These are phyloP conservation scores for Leccinum solheimii DNA, from an alignment of 1,284 basidiomycete genomes.

Conservation along the genomic window DNA sequence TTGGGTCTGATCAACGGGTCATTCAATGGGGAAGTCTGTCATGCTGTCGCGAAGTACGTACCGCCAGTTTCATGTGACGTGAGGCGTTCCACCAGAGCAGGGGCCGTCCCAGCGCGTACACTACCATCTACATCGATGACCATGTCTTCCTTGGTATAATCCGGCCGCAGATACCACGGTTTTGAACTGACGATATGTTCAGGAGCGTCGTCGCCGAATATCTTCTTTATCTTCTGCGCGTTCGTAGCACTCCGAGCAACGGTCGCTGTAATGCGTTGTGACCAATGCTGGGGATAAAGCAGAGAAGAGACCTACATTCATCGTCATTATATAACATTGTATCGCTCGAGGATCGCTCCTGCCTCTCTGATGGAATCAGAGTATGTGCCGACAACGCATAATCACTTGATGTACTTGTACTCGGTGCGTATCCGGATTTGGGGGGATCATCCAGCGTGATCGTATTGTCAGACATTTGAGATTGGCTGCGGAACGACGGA, in stretches of 20 bases:
- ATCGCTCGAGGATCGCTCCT: slow-evolving; percentile 28
- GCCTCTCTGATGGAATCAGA: slow-evolving; percentile 25
- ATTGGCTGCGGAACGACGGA: slow-evolving; percentile 35
- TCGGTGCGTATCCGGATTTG: slow-evolving; percentile 18
- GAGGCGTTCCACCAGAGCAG: slow-evolving; percentile 84
- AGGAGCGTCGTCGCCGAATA: slow-evolving; percentile 74
- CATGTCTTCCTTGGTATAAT: slow-evolving; percentile 80
- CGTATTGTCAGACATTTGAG: slow-evolving; percentile 37
- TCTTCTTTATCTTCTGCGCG: slow-evolving; percentile 64
- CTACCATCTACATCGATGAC: slow-evolving; percentile 80
- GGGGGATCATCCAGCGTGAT: slow-evolving; percentile 36
- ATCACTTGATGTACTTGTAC: slow-evolving; percentile 27
- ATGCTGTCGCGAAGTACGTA: slow-evolving; percentile 37
- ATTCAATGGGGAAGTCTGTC: not conserved
- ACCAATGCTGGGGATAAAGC: slow-evolving; percentile 4
- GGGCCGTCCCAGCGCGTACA: slow-evolving; percentile 85
- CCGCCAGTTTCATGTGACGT: slow-evolving; percentile 88
- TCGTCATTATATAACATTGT: slow-evolving; percentile 33
- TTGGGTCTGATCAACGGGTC: slow-evolving; percentile 54
- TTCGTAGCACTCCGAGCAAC: slow-evolving; percentile 38
- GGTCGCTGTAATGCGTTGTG: slow-evolving; percentile 22
- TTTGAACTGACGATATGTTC: slow-evolving; percentile 54
- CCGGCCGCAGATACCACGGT: slow-evolving; percentile 86
- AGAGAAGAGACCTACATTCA: slow-evolving; percentile 36
- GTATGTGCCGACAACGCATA: slow-evolving; percentile 30